Base-by-base conservation (phyloP, 2,329 filamentous ascomycete species). In the Endoconidiophora laricicola region DNA sequence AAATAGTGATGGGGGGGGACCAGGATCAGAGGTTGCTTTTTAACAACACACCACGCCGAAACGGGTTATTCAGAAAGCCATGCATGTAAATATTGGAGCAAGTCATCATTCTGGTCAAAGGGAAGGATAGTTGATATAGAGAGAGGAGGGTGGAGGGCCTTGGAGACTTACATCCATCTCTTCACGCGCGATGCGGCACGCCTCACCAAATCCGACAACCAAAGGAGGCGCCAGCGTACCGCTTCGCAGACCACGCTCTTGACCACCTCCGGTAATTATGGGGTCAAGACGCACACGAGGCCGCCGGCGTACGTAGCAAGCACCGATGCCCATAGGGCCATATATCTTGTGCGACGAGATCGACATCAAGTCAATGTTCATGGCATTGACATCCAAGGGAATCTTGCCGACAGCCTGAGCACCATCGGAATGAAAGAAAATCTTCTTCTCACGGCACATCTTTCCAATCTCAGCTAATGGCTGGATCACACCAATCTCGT, bases 361-460 rank as follows among this genome's bases (percentile, higher is more conserved):
- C 26, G 90, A 96, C 90, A 98, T 95, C 61, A 98, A 69, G 63
- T 98, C 91, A 56, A 98, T 82, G 65, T 95, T 93, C 86, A 94
- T 90, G 66, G 86, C 84, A 65, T 96, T 95, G 61, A 98, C 91
- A 60, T 95, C 87, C 44, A 98, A 70, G 0, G 88, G 86, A 46
- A 98, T 95, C 72, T 98, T 98, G 61, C 91, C 91, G n/a, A 96
- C 88, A 14, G 91, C 91, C 69, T 98, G 91, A 1, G 91, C 91
- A 47, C 75, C 91, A 64, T 98, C 91, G 22, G 87, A 94, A 68
- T 98, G 91, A 77, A 98, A 98, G 67, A 95, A 98, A 42, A 95
- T 73, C 71, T 95, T 95, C 66, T 86, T 91, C 49, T 79, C 75
- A 46, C 91, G 79, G 66, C 91, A 98, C 12, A 98, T 71, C 66